Evolutionary conservation across 2,329 filamentous ascomycete species (phyloP), one percentile per base, ranked within the genome.

Genomic region (Alternaria gaisen): DNA sequence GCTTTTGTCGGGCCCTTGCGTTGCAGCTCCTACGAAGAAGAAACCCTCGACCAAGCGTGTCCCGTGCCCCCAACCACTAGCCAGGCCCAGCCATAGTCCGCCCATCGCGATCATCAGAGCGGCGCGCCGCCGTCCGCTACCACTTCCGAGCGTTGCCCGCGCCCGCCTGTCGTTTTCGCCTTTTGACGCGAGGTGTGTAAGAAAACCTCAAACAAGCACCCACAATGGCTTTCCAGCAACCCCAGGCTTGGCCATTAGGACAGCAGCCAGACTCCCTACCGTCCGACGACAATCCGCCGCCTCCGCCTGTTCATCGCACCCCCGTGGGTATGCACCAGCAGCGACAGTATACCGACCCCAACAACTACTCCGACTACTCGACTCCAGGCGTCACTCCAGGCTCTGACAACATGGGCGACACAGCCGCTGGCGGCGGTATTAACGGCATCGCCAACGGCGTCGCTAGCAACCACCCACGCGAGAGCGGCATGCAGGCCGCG

Each of bases 401-500:
- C 34, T 84, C 87, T 62, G 89, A 92, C 79, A 91, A 92, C 74
- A 87, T 90, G 65, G 84, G 89, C 61, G 82, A 87, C 51, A 77
- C 82, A 40, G 87, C 90, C 16, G 83, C 84, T 26, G 82, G 82
- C 22, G 90, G 88, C 68, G 90, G 88, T 57, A 88, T 92, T 77
- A 83, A 88, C 30, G 89, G 88, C 56, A 87, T 91, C 61, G 89
- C 90, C 70, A 86, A 82, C 18, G 54, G 47, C 56, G 86, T 91
- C 50, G 89, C 90, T 51, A 88, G 90, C 69, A 84, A 83, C 53
- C 87, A 74, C 60, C 71, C 75, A 63, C 82, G 88, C 63, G 85
- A 90, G 67, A 90, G 88, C 77, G 90, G 88, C 24, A 68, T 89
- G 61, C 86, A 90, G 56, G 88, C 88, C 47, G 83, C 88, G 76